Evolutionary conservation across 2,329 filamentous ascomycete species (phyloP).

Genomic region (Penicillium decumbens): DNA sequence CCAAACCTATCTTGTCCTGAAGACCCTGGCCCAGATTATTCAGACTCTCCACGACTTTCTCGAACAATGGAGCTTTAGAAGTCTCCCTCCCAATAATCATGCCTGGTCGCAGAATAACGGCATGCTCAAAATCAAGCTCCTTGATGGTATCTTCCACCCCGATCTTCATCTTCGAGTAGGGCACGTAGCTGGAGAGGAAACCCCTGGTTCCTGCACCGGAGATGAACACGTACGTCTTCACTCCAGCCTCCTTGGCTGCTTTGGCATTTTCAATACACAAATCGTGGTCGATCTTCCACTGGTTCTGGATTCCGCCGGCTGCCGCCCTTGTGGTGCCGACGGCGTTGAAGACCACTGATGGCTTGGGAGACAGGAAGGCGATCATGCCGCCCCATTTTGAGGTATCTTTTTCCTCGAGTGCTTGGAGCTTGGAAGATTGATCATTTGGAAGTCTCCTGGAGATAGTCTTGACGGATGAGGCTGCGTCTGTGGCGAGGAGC

Average conservation of each 20-base stretch:
- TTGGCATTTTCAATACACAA: constrained; percentile 33
- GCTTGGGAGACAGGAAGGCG: constrained; percentile 21
- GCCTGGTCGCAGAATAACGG: constrained; percentile 35
- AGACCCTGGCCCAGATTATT: constrained; percentile 22
- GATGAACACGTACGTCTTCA: constrained; percentile 35
- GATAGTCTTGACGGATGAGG: constrained; percentile 25
- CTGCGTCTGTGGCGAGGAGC: constrained; percentile 22
- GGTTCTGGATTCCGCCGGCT: constrained; percentile 33
- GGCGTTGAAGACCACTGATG: constrained; percentile 30
- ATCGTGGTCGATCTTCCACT: constrained; percentile 40
- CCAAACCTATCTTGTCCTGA: constrained; percentile 29
- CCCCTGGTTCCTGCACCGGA: constrained; percentile 34
- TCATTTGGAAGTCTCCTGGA: constrained; percentile 24
- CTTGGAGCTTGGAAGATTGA: constrained; percentile 27
- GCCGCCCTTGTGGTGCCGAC: constrained; percentile 34
- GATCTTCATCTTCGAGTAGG: constrained; percentile 38
- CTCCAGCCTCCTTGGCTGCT: constrained; percentile 34
- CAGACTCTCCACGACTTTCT: constrained; percentile 20
- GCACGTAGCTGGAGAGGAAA: constrained; percentile 25
- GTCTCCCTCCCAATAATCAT: constrained; percentile 34
- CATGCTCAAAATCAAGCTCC: constrained; percentile 34
- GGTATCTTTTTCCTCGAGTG: constrained; percentile 26
- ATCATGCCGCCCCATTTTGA: constrained; percentile 31
- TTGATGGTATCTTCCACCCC: constrained; percentile 36
- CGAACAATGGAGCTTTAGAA: constrained; percentile 20